Conservation (phyloP, 106 monocot genomes). For the Platanthera zijinensis region DNA sequence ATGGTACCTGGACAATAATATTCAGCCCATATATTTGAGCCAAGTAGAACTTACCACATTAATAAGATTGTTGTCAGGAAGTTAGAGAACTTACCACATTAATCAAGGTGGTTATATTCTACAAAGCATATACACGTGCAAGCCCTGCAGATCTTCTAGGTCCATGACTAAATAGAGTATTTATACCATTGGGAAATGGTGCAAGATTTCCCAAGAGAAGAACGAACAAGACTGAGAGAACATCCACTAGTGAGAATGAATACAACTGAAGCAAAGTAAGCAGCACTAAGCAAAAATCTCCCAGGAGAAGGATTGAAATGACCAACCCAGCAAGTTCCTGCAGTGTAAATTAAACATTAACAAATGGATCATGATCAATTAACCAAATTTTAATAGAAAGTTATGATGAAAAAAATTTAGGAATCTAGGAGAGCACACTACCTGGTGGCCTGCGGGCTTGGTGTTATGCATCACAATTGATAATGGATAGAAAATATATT, state of each 20-base stretch:
- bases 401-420: neutral
- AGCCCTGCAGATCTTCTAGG: slow-evolving; percentile 87
- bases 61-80: neutral
- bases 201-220: slow-evolving; percentile 83
- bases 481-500: slow-evolving; percentile 69
- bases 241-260: slow-evolving; percentile 79
- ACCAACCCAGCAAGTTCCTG: slow-evolving; percentile 96
- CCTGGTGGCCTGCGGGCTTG: slow-evolving; percentile 92
- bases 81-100: slow-evolving; percentile 78
- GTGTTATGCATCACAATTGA: slow-evolving; percentile 78
- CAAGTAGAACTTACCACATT: too few species aligned
- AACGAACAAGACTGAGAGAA: slow-evolving; percentile 82
- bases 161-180: slow-evolving; percentile 96
- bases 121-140: slow-evolving; percentile 84
- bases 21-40: too few species aligned
- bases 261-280: slow-evolving; percentile 91
- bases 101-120: slow-evolving; percentile 86
- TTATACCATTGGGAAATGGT: slow-evolving; percentile 97
- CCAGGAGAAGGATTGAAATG: slow-evolving; percentile 81
- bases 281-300: slow-evolving; percentile 95
- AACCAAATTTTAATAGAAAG: too few species aligned
- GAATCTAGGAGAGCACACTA: slow-evolving; percentile 8
- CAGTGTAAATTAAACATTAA: slow-evolving; percentile 5
- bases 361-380: neutral
- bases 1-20: too few species aligned